Percentiles rank a stretch among this genome's conserved stretches.
Evolutionary conservation across 108 stramenopile species (phyloP).

Genomic region (Mediolabrus comicus): DNA sequence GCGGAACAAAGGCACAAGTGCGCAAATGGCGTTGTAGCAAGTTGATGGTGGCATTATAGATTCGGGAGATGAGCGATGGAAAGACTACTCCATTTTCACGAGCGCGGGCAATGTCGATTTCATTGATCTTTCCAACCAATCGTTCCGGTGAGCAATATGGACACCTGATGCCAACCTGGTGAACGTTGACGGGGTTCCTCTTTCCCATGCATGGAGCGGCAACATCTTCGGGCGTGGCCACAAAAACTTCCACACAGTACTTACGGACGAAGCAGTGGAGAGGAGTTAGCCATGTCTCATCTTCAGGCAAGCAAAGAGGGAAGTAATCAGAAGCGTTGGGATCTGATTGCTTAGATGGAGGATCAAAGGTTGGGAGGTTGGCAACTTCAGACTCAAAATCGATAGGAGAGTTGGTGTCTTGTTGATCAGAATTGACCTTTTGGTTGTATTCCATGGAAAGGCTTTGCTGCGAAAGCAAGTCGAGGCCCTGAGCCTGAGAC

Average conservation of each 20-base stretch:
- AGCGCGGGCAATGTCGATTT: constrained; percentile 9
- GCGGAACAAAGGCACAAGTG: constrained; percentile 59
- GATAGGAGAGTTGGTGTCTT: not conserved
- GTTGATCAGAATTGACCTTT: not conserved
- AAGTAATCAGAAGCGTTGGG: constrained; percentile 36
- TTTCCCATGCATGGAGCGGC: constrained; percentile 80
- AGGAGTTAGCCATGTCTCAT: constrained; percentile 81
- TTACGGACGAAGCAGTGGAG: constrained; percentile 82
- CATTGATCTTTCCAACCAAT: constrained; percentile 4
- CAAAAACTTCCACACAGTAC: constrained; percentile 78
- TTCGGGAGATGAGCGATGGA: constrained; percentile 54
- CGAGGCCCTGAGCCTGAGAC: not conserved
- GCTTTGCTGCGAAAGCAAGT: constrained; percentile 3
- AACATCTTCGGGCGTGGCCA: constrained; percentile 67
- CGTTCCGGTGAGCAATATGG: constrained; percentile 67
- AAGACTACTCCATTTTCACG: constrained; percentile 42
- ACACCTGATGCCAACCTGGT: constrained; percentile 87
- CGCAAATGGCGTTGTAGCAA: constrained; percentile 78
- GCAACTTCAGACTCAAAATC: constrained; percentile 18
- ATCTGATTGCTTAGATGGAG: not conserved
- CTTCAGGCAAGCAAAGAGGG: constrained; percentile 60
- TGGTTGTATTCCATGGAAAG: not conserved
- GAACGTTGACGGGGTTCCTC: constrained; percentile 71
- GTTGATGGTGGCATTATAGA: constrained; percentile 85
- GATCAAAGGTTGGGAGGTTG: constrained; percentile 15